Evolutionary conservation across 2,329 filamentous ascomycete species (phyloP), one percentile per base, ranked within the genome.

Genomic region (Paracoccidioides brasiliensis): DNA sequence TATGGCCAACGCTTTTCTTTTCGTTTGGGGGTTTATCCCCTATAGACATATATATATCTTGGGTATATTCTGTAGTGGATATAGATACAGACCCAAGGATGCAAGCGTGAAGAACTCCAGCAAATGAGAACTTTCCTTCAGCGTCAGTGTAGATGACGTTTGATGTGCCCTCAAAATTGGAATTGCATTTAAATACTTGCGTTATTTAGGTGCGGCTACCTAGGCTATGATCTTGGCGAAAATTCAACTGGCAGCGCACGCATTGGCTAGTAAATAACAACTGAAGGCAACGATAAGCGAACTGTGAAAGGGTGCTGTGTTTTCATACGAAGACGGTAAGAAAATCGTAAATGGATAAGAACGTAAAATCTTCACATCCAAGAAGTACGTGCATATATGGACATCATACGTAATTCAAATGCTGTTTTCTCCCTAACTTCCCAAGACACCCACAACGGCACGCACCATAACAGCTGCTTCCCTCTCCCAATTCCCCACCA

Each of bases 391-490:
- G 10, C 41, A 43, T 9, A 43, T 9, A 38, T 50, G 46, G 33
- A 14, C 45, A 35, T 6, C 14, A 38, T n/a, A 50, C 5, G 15
- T 15, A 28, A 3, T 22, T n/a, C 6, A 10, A n/a, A 51, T 22
- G 37, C 22, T 10, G 22, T 41, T 33, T 9, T 40, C 33, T 41
- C 15, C 38, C 44, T 41, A 71, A 56, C 67, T 64, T 33, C 67
- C 69, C 48, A 81, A 60, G n/a, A 72, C 68, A n/a, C 79, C 78
- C 52, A 90, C 77, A 5, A 96, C 82, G 63, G 88, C 88, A 53
- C 87, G 85, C 44, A 95, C 86, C 91, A 97, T 96, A 50, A 97
- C 90, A 1, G 90, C 90, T 50, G 90, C 85, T 72, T 97, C 93
- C 42, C 91, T 80, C 64, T 96, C 91, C 88, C 89, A 96, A 55